These are phyloP conservation scores for Cercospora nicotianae DNA, from an alignment of 2,329 filamentous ascomycete species.

Conservation along the genomic window DNA sequence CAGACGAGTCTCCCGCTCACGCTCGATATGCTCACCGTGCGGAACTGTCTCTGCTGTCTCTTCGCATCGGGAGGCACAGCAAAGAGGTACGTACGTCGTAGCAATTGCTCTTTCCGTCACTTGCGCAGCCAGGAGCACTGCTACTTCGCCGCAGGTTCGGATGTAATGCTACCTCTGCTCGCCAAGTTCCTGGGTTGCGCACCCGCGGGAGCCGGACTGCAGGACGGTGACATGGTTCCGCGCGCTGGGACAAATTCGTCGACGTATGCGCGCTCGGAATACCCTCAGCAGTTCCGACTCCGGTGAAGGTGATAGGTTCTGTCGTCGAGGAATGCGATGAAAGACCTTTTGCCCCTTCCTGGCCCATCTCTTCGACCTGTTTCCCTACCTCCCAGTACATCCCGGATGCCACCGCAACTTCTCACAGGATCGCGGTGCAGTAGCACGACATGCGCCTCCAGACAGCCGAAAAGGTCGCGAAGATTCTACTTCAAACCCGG, in stretches of 20 bases:
- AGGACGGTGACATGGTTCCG: background rate
- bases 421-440: background rate
- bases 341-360: background rate
- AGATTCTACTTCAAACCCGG: background rate
- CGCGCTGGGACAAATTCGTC: background rate
- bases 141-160: background rate
- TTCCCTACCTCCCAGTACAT: background rate
- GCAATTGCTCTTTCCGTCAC: background rate
- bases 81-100: background rate
- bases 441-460: background rate
- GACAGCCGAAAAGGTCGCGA: background rate
- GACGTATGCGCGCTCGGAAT: background rate
- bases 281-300: background rate
- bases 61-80: background rate
- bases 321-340: background rate
- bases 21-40: no score
- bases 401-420: background rate
- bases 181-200: background rate
- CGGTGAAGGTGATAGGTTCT: background rate
- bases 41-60: background rate
- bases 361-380: background rate
- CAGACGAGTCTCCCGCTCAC: no score
- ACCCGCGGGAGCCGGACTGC: background rate
- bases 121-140: background rate
- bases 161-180: background rate